Evolutionary conservation across 192 early-diverging fungal genomes (phyloP).

Genomic region (Pilobolus umbonatus): DNA sequence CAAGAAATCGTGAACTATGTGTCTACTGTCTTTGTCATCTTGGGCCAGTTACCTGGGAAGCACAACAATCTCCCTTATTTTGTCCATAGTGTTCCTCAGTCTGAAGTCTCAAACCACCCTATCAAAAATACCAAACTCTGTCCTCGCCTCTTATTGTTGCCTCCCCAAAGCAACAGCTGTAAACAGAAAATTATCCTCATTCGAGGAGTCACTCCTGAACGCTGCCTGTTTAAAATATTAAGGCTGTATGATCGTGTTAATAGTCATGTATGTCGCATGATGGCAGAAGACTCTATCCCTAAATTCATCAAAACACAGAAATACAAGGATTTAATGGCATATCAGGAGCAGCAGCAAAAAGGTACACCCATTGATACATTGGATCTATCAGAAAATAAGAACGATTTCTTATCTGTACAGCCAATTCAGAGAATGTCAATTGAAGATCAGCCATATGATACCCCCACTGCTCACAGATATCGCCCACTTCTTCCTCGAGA

Average conservation of each 20-base stretch:
- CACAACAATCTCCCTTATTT: not conserved
- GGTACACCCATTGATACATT: not conserved
- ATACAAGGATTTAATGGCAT: slow-evolving; percentile 13
- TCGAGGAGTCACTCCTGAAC: slow-evolving; percentile 8
- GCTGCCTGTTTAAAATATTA: slow-evolving; percentile 22
- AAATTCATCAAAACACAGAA: slow-evolving; percentile 20
- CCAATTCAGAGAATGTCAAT: too few species aligned
- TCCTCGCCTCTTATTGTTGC: not conserved
- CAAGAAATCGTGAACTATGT: slow-evolving; percentile 39
- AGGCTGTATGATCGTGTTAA: slow-evolving; percentile 26
- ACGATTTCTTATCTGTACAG: not conserved
- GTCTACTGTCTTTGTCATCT: slow-evolving; percentile 10
- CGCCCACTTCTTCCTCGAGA: too few species aligned
- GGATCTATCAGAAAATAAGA: not conserved
- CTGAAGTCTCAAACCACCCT: not conserved
- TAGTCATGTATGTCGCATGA: slow-evolving; percentile 29
- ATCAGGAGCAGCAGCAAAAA: not conserved
- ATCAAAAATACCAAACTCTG: not conserved
- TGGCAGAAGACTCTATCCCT: slow-evolving; percentile 35
- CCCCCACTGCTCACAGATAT: too few species aligned
- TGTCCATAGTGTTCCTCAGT: not conserved
- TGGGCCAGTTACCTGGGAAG: not conserved
- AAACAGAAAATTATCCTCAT: not conserved
- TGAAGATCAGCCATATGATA: too few species aligned
- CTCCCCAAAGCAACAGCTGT: not conserved